Evolutionary conservation across 2,329 filamentous ascomycete genomes (phyloP).

Genomic region (Alternaria hordeiaustralica): DNA sequence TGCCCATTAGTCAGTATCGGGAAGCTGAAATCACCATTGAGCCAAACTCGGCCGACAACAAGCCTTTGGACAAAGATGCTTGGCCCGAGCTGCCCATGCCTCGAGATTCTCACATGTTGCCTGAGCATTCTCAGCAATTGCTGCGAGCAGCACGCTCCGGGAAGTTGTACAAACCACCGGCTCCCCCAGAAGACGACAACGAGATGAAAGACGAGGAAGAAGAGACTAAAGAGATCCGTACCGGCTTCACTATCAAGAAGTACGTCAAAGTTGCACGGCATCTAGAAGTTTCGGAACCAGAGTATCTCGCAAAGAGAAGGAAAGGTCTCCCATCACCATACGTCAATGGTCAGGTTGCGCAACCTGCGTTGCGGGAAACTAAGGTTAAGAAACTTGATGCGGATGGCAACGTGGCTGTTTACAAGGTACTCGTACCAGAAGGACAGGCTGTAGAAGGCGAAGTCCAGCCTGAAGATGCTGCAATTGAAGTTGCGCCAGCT

Average conservation of each 20-base stretch:
- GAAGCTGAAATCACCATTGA: slow-evolving; percentile 71
- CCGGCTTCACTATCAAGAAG: slow-evolving; percentile 63
- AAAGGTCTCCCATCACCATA: slow-evolving; percentile 62
- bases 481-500: slow-evolving; percentile 53
- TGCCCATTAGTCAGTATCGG: slow-evolving; percentile 91
- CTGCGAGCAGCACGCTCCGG: slow-evolving; percentile 81
- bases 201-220: slow-evolving; percentile 54
- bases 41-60: slow-evolving; percentile 70
- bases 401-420: slow-evolving; percentile 79
- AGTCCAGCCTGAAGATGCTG: slow-evolving; percentile 66
- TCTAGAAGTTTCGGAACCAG: slow-evolving; percentile 64
- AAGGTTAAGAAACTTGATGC: slow-evolving; percentile 80
- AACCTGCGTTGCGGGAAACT: slow-evolving; percentile 69
- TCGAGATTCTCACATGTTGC: slow-evolving; percentile 78
- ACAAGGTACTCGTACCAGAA: slow-evolving; percentile 81
- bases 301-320: slow-evolving; percentile 68
- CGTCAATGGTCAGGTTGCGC: slow-evolving; percentile 26
- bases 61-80: slow-evolving; percentile 64
- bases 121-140: slow-evolving; percentile 80
- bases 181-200: slow-evolving; percentile 69
- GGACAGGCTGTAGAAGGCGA: slow-evolving; percentile 84
- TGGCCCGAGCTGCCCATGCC: slow-evolving; percentile 90
- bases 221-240: slow-evolving; percentile 52
- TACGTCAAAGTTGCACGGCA: slow-evolving; percentile 65
- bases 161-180: slow-evolving; percentile 74